These are phyloP conservation scores for Pachyrhizus erosus DNA, from an alignment of 306 rosid genomes.

Conservation along the genomic window DNA sequence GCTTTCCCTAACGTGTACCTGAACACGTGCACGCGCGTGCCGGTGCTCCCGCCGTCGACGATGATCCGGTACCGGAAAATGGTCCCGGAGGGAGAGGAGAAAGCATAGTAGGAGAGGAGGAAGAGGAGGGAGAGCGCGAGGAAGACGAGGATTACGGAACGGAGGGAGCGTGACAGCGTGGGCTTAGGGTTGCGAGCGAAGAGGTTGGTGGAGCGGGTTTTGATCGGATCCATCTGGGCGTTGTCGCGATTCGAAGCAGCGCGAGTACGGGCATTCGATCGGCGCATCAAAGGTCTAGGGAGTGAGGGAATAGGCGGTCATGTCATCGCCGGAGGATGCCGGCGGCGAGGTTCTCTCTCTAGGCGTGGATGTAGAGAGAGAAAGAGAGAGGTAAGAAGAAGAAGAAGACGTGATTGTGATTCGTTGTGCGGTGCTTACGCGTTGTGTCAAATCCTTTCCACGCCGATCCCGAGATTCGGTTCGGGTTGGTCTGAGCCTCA, in stretches of 20 bases:
- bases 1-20: constrained; percentile 38
- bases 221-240: constrained; percentile 74
- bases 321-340: neutral
- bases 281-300: constrained; percentile 72
- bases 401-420: neutral
- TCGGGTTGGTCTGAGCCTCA: neutral
- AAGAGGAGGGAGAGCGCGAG: constrained; percentile 25
- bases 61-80: constrained; percentile 61
- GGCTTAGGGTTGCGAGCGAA: constrained; percentile 54
- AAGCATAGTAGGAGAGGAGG: constrained; percentile 42
- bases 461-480: neutral
- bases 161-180: constrained; percentile 28
- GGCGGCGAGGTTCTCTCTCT: constrained; percentile 52
- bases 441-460: neutral
- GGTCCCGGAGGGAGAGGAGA: neutral
- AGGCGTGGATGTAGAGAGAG: constrained; percentile 2
- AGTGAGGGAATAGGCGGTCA: constrained; percentile 38
- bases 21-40: constrained; percentile 83
- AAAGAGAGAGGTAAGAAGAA: neutral
- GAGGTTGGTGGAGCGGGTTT: constrained; percentile 65
- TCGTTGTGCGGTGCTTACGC: neutral
- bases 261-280: constrained; percentile 68
- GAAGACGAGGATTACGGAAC: constrained; percentile 17
- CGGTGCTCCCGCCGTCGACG: constrained; percentile 94
- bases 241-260: constrained; percentile 36